phyloP scores from a whole-genome alignment of 139 green algal species.

The Marvania coccoides region DNA sequence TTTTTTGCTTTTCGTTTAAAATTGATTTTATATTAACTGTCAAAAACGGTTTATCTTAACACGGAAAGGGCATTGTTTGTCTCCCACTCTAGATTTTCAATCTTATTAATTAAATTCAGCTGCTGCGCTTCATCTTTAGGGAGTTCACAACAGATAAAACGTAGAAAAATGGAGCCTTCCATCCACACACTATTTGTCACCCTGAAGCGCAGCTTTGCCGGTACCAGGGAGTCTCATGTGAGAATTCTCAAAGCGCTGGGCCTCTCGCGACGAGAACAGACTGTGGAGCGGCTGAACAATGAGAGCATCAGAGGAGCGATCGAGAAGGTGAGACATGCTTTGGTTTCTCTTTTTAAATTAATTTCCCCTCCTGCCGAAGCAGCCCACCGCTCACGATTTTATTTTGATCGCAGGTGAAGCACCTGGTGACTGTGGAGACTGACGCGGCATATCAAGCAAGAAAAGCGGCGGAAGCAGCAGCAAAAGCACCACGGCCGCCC shows the following conservation, averaged over 20 bases:
- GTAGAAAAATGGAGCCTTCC: conserved; percentile 1
- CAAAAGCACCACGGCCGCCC: conserved; percentile 6
- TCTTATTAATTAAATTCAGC: too few relatives aligned
- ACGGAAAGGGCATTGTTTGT: too few relatives aligned
- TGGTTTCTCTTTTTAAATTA: not conserved
- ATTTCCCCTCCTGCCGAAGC: not conserved
- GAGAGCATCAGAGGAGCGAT: conserved; percentile 30
- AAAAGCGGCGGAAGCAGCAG: conserved; percentile 21
- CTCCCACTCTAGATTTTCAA: too few relatives aligned
- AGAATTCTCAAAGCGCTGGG: conserved; percentile 31
- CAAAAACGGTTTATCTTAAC: too few relatives aligned
- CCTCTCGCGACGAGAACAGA: conserved; percentile 31
- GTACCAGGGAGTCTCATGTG: conserved; percentile 31
- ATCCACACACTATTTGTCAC: conserved; percentile 38
- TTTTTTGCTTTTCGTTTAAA: too few relatives aligned
- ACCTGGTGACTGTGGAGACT: conserved; percentile 41
- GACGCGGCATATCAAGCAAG: conserved; percentile 17
- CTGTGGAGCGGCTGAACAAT: conserved; percentile 25
- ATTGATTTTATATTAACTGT: too few relatives aligned
- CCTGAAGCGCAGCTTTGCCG: conserved; percentile 41
- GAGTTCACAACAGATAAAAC: too few relatives aligned
- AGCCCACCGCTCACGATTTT: too few relatives aligned
- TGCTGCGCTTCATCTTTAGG: too few relatives aligned
- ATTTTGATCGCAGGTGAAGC: conserved; percentile 31
- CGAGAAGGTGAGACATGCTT: conserved; percentile 26